Evolutionary conservation across 129 eudicot genomes (phyloP), one percentile per base, ranked within the genome.

Genomic region (Glebionis coronaria): DNA sequence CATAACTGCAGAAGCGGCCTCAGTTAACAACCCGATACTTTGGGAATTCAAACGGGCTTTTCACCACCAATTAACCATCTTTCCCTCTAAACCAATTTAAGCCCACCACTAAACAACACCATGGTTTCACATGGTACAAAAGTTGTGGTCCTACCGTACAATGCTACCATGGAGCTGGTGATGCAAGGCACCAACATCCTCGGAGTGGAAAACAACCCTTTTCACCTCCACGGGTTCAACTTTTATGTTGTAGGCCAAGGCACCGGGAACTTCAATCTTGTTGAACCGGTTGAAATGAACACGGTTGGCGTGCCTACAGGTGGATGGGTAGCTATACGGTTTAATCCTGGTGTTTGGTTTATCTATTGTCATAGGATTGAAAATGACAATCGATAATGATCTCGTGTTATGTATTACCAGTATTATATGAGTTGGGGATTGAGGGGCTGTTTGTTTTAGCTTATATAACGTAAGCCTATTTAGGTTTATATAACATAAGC

Each of bases 401-500:
- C n/a, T n/a, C n/a, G n/a, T n/a, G n/a, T n/a, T n/a, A n/a, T n/a
- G n/a, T n/a, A n/a, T n/a, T n/a, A n/a, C n/a, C n/a, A n/a, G n/a
- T n/a, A n/a, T n/a, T n/a, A 82, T 50, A 15, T 82, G 53, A 82
- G 87, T 9, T 82, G 91, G 91, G 91, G 87, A 9, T 68, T 85
- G 79, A 85, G n/a, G n/a, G n/a, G n/a, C n/a, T n/a, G n/a, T n/a
- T n/a, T n/a, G n/a, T n/a, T n/a, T n/a, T n/a, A n/a, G n/a, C n/a
- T n/a, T n/a, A n/a, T n/a, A n/a, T n/a, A n/a, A n/a, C n/a, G n/a
- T n/a, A n/a, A n/a, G n/a, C n/a, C n/a, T n/a, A n/a, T n/a, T n/a
- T n/a, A n/a, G n/a, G n/a, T n/a, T n/a, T n/a, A n/a, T n/a, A n/a
- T n/a, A n/a, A n/a, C n/a, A n/a, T n/a, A n/a, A n/a, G n/a, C n/a